phyloP scores from a whole-genome alignment of 1,139 yeast genomes.

The Kodamaea sp. region DNA sequence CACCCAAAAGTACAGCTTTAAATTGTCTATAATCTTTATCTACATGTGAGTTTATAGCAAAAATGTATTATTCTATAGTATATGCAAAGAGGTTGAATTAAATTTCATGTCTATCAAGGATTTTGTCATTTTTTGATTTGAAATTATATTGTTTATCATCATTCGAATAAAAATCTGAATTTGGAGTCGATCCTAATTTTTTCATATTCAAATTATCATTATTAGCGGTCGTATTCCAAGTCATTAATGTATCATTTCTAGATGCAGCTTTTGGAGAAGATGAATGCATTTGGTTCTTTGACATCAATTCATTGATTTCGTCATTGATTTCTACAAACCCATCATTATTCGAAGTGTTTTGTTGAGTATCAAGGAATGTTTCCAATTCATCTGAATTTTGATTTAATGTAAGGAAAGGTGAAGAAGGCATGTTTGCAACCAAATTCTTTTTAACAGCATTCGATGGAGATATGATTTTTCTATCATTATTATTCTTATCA shows the following conservation, averaged over 20 bases:
- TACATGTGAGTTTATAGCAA: no score
- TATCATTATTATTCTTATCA: conserved; percentile 15
- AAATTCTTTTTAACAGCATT: conserved; percentile 27
- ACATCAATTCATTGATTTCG: conserved; percentile 19
- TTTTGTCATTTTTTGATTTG: no score
- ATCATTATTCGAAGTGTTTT: conserved; percentile 12
- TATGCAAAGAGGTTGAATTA: no score
- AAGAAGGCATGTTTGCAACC: conserved; percentile 42
- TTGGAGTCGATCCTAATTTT: conserved; percentile 29
- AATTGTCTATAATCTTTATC: no score
- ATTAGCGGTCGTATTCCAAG: conserved; percentile 19
- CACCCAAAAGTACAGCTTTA: no score
- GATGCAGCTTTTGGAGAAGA: conserved; percentile 32
- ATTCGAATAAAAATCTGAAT: conserved; percentile 31
- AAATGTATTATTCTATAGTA: no score
- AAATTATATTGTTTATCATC: conserved; percentile 18
- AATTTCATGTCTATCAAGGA: no score
- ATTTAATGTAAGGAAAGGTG: conserved; percentile 28
- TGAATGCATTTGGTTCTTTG: conserved; percentile 13
- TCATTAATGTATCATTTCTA: conserved; percentile 37
- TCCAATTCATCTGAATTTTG: conserved; percentile 18
- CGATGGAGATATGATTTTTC: conserved; percentile 28
- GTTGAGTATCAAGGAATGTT: conserved; percentile 15
- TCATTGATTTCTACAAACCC: conserved; percentile 15
- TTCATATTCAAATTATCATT: conserved; percentile 14